Evolutionary conservation across 192 early-diverging fungal genomes (phyloP).

Genomic region (Coemansia reversa): DNA sequence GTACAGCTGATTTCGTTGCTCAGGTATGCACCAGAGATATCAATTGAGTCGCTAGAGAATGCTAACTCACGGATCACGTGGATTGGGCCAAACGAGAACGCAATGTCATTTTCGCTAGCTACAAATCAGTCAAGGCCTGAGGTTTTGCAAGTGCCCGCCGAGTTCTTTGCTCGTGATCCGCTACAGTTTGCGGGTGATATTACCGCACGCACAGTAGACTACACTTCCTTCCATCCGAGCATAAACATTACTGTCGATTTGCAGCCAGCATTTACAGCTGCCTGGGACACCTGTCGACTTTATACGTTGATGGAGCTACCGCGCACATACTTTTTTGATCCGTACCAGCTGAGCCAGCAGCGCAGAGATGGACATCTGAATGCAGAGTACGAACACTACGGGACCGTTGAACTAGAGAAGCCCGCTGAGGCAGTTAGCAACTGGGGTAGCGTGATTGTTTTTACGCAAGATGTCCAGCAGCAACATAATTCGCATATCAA

Average conservation of each 20-base stretch:
- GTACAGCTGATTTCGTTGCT: slow-evolving; percentile 35
- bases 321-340: slow-evolving; percentile 47
- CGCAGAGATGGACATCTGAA: slow-evolving; percentile 9
- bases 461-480: slow-evolving; percentile 10
- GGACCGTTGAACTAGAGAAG: slow-evolving; percentile 38
- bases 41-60: slow-evolving; percentile 21
- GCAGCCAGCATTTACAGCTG: not conserved
- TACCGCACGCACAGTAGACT: slow-evolving; percentile 16
- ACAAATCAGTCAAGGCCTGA: slow-evolving; percentile 1
- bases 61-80: slow-evolving; percentile 32
- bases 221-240: slow-evolving; percentile 43
- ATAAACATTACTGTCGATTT: slow-evolving; percentile 17
- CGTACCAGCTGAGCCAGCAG: slow-evolving; percentile 37
- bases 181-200: slow-evolving; percentile 8
- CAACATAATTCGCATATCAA: slow-evolving; percentile 3
- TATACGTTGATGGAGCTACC: slow-evolving; percentile 23
- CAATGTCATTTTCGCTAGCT: slow-evolving; percentile 10
- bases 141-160: slow-evolving; percentile 13
- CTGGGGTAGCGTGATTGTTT: slow-evolving; percentile 44
- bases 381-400: slow-evolving; percentile 23
- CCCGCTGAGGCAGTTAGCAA: slow-evolving; percentile 38
- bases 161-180: not conserved
- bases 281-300: slow-evolving; percentile 15
- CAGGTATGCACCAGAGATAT: slow-evolving; percentile 21
- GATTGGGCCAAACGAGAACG: slow-evolving; percentile 26